Base-by-base conservation (phyloP, 2,329 filamentous ascomycete species). In the Fusarium metavorans region DNA sequence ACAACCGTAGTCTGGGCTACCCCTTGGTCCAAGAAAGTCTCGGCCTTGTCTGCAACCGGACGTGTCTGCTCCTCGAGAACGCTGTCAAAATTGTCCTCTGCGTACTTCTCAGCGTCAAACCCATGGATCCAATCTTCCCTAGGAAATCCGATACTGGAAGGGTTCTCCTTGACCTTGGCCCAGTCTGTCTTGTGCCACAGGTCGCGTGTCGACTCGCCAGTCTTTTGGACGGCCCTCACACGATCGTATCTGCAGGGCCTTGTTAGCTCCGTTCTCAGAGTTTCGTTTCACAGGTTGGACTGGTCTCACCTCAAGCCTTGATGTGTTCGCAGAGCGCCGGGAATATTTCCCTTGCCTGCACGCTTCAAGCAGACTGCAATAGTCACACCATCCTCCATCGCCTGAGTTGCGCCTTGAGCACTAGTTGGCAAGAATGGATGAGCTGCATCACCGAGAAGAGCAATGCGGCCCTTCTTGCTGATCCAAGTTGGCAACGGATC, bases 181-280 rank as follows among this genome's bases (percentile, higher is more conserved):
- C 75, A 77, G 30, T 77, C 67, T 1, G 73, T 76, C 25, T 75
- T 77, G 11, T 77, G 75, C 75, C 75, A 77, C 4, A 76, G 32
- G 32, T 77, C 75, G 2, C 75, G 57, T 0, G 75, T 77, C 1
- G 75, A 66, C 13, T 77, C 73, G 8, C 75, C 75, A 0, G 75
- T 77, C 18, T 73, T 77, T 10, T 77, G 75, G 2, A 77, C 73
- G 1, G 71, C 73, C 7, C 45, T 68, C 3, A 77, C 75, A 9
- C 75, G 73, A 5, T 76, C 73, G 9, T 77, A 77, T 13, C 75
- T 77, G 18, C 1, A 2, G 2, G 1, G 1, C 0, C 0, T 64
- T 34, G 27, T 54, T 20, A 34, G 50, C n/a, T 32, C 10, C 5
- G 50, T 54, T 2, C 13, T 4, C 10, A 34, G 25, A 5, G 3